Percentiles rank a stretch among this genome's conserved stretches.
These are phyloP conservation scores for Xylaria sp. DNA, from an alignment of 2,329 filamentous ascomycete species.

Conservation along the genomic window DNA sequence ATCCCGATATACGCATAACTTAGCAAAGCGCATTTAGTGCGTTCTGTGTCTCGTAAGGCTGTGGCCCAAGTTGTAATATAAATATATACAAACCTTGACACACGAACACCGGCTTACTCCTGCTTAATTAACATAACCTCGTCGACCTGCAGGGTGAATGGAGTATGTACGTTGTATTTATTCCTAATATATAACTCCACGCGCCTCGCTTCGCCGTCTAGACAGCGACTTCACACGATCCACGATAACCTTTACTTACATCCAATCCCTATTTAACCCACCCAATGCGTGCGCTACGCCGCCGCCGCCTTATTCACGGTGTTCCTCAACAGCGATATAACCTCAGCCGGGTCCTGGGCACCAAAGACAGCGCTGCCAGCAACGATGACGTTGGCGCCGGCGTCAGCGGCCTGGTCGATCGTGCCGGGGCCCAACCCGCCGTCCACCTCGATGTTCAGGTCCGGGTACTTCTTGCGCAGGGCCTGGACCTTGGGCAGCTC, in stretches of 20 bases:
- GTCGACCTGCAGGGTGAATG: background rate
- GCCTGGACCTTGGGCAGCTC: conserved; percentile 93
- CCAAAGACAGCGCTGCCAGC: conserved; percentile 96
- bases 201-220: conserved; percentile 18
- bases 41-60: background rate
- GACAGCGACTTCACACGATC: conserved; percentile 10
- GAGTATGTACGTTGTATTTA: conserved; percentile 14
- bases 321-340: conserved; percentile 83
- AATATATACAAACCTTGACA: background rate
- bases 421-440: conserved; percentile 89
- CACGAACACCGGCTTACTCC: background rate
- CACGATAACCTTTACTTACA: background rate
- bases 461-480: conserved; percentile 84
- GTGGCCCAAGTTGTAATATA: background rate
- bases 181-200: conserved; percentile 8
- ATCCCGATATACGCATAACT: background rate
- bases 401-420: conserved; percentile 92
- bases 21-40: background rate
- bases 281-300: conserved; percentile 46
- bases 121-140: background rate
- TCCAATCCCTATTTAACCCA: background rate
- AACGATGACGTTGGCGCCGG: conserved; percentile 97
- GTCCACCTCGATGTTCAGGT: conserved; percentile 97
- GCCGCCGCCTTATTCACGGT: conserved; percentile 73
- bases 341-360: conserved; percentile 85